Base-by-base conservation (phyloP, 305 asterid genomes). In the Stenogyne calaminthoides region DNA sequence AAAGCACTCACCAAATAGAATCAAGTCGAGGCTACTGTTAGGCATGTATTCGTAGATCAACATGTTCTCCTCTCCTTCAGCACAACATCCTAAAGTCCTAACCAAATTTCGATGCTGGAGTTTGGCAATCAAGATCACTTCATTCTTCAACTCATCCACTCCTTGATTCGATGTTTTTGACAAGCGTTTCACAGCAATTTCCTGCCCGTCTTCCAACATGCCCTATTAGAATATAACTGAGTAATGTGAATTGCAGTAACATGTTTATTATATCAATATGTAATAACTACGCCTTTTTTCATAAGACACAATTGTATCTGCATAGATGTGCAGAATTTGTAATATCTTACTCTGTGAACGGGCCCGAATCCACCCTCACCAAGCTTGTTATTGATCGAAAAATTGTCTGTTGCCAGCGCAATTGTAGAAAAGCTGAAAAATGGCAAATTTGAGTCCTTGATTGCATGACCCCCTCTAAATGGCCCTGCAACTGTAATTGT, bases 21-120 rank as follows among this genome's bases (percentile, higher is more conserved):
- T 61, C 37, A 59, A 49, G 51, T 75, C 70, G 9, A 75, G 79
- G 42, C 79, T 75, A 22, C 10, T 37, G n/a, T 75, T 75, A 36
- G 74, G 67, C 80, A 76, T 70, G 69, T 74, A 78, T 61, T 81
- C 85, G 9, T 82, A 78, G 79, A 81, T 63, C 75, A 78, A 55
- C 76, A 82, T 78, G 7, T 66, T 72, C 57, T 82, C 83, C 12
- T 76, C 80, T 40, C 76, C 72, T 58, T 82, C 56, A 60, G 67
- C 51, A 42, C 81, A 72, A 16, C 60, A 78, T 4, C 78, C 83
- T 7, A 82, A 2, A 10, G 69, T 67, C 79, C 66, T 78, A 69
- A 76, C 81, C 20, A 78, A 32, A 78, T 82, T 82, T 0, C 81
- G 75, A 37, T 82, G 86, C 22, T 82, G 86, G 58, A 78, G 83